These are phyloP conservation scores for Phialophora expanda DNA, from an alignment of 2,329 filamentous ascomycete species.

Conservation along the genomic window DNA sequence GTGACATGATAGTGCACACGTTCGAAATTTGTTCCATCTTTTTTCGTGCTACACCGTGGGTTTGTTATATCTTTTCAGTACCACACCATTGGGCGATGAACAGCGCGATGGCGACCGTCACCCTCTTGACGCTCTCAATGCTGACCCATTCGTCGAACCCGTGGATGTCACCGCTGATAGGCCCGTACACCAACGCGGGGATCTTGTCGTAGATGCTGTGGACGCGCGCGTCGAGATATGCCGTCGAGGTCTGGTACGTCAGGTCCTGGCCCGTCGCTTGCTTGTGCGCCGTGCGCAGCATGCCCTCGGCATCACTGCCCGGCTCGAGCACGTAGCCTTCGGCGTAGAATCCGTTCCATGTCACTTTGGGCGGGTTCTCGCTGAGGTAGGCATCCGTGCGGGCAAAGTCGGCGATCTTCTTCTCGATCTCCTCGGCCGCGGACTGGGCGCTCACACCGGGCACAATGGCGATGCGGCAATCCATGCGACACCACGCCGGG, in stretches of 20 bases:
- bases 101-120: conserved; percentile 32
- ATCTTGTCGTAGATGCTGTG: conserved; percentile 34
- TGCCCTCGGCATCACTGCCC: conserved; percentile 37
- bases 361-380: conserved; percentile 40
- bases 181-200: conserved; percentile 33
- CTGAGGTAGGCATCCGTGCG: conserved; percentile 38
- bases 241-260: conserved; percentile 25
- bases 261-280: conserved; percentile 35
- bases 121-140: conserved; percentile 45
- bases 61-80: conserved; percentile 27
- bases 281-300: conserved; percentile 37
- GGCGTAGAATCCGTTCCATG: conserved; percentile 40
- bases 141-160: conserved; percentile 59
- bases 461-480: conserved; percentile 34
- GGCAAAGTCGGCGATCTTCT: conserved; percentile 43
- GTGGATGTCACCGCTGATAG: conserved; percentile 53
- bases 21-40: background rate
- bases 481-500: conserved; percentile 34
- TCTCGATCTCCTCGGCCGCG: conserved; percentile 37
- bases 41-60: conserved; percentile 1
- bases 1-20: background rate
- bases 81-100: conserved; percentile 37
- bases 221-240: conserved; percentile 33
- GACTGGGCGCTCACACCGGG: conserved; percentile 33
- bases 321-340: conserved; percentile 41